Conservation (phyloP, 208 protist species). For the Trypanosoma boissoni region DNA sequence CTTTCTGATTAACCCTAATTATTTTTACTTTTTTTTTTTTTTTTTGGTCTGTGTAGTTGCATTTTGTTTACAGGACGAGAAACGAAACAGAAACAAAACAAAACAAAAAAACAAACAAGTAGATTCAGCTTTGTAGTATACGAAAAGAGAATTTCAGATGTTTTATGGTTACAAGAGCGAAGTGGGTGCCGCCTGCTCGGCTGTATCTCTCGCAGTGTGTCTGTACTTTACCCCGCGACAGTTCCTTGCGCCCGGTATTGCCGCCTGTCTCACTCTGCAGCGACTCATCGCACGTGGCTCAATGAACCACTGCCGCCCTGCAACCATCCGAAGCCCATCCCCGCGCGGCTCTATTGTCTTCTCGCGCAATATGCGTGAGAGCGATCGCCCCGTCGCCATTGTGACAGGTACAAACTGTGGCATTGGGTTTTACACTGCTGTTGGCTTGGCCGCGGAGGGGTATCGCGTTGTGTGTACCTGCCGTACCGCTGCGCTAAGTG, state of each 20-base stretch:
- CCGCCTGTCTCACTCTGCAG: constrained; percentile 39
- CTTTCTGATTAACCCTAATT: neutral
- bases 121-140: neutral
- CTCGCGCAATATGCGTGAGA: constrained; percentile 39
- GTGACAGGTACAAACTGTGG: constrained; percentile 92
- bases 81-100: neutral
- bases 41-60: neutral
- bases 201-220: constrained; percentile 23
- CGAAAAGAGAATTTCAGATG: constrained; percentile 20
- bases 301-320: constrained; percentile 37
- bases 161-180: constrained; percentile 74
- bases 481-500: constrained; percentile 47
- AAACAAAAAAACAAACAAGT: neutral
- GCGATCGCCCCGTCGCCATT: constrained; percentile 71
- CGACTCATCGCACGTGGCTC: constrained; percentile 53
- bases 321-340: neutral
- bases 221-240: constrained; percentile 25
- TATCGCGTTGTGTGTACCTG: constrained; percentile 80
- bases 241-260: constrained; percentile 21
- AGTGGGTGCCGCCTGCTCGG: constrained; percentile 29
- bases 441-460: constrained; percentile 71
- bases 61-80: neutral
- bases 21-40: neutral
- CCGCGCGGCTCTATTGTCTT: constrained; percentile 33
- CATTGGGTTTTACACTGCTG: constrained; percentile 83